Evolutionary conservation across 257 asterid species (phyloP).

Genomic region (Ajuga chamaepitys): DNA sequence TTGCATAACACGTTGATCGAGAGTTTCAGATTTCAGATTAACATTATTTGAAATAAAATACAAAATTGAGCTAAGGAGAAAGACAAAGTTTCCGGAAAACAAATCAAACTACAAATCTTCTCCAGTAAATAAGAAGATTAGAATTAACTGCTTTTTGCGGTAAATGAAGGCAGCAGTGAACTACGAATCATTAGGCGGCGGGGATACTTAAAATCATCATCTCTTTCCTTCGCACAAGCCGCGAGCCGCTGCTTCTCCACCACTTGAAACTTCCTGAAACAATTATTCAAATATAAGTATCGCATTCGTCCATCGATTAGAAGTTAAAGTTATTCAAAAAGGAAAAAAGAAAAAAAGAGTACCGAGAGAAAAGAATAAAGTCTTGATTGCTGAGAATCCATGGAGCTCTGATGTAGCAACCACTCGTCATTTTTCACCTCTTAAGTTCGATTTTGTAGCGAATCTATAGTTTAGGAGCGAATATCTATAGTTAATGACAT

Average conservation of each 20-base stretch:
- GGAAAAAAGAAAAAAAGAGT: neutral
- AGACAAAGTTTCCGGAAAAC: neutral
- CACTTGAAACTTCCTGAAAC: slow-evolving; percentile 76
- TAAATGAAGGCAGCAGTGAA: slow-evolving; percentile 66
- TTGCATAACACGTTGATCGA: neutral
- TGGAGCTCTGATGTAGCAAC: slow-evolving; percentile 83
- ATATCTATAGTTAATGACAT: neutral
- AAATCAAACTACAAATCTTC: neutral
- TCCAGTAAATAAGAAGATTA: neutral
- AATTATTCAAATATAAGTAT: neutral
- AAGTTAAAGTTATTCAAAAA: neutral
- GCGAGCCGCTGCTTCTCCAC: slow-evolving; percentile 90
- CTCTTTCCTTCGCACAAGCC: slow-evolving; percentile 46
- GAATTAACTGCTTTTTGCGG: slow-evolving; percentile 60
- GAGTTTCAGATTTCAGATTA: neutral
- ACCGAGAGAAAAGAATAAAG: slow-evolving; percentile 79
- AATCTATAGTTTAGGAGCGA: neutral
- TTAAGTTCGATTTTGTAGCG: neutral
- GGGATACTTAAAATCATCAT: slow-evolving; percentile 24
- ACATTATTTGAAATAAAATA: neutral
- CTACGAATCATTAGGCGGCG: slow-evolving; percentile 56
- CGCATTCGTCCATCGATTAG: slow-evolving; percentile 12
- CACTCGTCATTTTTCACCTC: slow-evolving; percentile 46
- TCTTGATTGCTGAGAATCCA: slow-evolving; percentile 92
- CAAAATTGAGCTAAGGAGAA: slow-evolving; percentile 6